Conservation (phyloP, 805 yeast species). For the Candida mattraensis region DNA sequence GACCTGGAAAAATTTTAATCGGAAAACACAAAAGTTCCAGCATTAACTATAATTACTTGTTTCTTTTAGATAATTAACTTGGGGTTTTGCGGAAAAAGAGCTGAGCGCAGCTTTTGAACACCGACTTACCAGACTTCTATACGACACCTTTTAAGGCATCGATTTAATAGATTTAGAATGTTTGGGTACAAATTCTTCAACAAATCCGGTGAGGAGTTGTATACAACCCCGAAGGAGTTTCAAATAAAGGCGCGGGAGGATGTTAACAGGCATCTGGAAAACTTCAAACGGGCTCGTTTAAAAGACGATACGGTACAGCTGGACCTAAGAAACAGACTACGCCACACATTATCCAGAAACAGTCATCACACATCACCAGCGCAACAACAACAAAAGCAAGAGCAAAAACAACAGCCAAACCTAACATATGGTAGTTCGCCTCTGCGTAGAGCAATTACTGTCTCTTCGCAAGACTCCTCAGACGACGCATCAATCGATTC, state of each 20-base stretch:
- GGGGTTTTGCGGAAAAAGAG: no score
- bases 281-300: no score
- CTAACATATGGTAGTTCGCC: constrained; percentile 37
- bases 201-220: constrained; percentile 26
- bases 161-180: constrained; percentile 19
- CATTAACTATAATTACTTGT: no score
- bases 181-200: constrained; percentile 33
- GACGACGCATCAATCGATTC: constrained; percentile 14
- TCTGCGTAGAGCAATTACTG: constrained; percentile 27
- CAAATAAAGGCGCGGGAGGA: constrained; percentile 35
- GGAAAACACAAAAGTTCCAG: no score
- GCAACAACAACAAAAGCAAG: constrained; percentile 1
- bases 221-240: constrained; percentile 33
- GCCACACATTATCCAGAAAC: constrained; percentile 2
- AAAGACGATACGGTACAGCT: no score
- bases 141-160: neutral
- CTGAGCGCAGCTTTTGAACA: neutral
- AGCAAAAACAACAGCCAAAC: constrained; percentile 2
- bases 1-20: no score
- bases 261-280: constrained; percentile 28
- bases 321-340: constrained; percentile 2
- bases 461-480: constrained; percentile 21
- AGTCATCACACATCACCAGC: constrained; percentile 1
- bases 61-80: no score
- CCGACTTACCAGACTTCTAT: neutral